Base-by-base conservation (phyloP, 1,284 basidiomycete species). In the Ganoderma sinense region DNA sequence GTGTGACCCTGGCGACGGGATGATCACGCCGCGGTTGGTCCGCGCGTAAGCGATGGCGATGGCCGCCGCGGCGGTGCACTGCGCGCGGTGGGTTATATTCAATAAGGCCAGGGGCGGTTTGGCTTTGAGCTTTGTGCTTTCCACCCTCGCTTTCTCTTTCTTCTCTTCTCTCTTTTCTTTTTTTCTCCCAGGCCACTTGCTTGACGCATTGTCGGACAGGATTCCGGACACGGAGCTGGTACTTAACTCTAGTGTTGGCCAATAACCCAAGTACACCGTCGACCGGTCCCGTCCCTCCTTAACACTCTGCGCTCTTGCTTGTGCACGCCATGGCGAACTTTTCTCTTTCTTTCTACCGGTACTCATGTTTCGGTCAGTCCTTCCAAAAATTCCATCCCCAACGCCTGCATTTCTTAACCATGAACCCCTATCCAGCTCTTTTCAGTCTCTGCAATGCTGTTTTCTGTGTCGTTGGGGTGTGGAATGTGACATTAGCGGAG, bases 371-470 rank as follows among this genome's bases (percentile, higher is more conserved):
- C 68, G 77, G 81, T 81, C 61, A 64, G 78, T 72, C 39, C 64
- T 11, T 23, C 1, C 14, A 1, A 40, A 2, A 7, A 26, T 18
- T 23, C 7, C 2, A 18, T 29, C 36, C 20, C 5, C 7, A 36
- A 36, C 2, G 2, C 16, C 2, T 11, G 56, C 13, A 18, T 31
- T 51, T 26, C 33, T 23, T 39, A 66, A 36, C 55, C 4, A 41
- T 69, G 4, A 62, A 23, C 33, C n/a, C 14, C 4, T 43, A 4
- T 65, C 11, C 72, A 94, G 92, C 81, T 75, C 72, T 89, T 66
- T 89, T 92, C 78, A 84, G 90, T 73, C 77, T 88, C 72, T 91
- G 86, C 80, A 91, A 87, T 82, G 88, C 91, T 62, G 83, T 92
- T 74, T 84, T 89, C 71, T 87, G 88, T 73, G 90, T 88, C 74